Evolutionary conservation across 2,329 filamentous ascomycete species (phyloP).

Genomic region (Fusarium tanahbumbuense): DNA sequence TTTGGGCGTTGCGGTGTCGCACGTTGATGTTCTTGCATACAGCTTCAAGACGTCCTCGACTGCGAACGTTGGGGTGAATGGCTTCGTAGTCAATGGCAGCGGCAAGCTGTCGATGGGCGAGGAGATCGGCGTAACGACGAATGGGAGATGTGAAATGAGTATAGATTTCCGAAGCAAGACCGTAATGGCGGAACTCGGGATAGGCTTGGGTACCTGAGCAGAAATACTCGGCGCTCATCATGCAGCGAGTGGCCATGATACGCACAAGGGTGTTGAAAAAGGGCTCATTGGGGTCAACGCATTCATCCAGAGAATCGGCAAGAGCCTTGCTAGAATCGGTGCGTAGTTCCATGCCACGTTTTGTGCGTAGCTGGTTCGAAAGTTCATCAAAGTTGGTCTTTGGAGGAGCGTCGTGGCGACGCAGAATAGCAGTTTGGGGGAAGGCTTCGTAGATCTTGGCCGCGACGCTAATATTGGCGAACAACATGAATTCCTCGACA

Average conservation of each 20-base stretch:
- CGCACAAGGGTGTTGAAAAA: conserved; percentile 99
- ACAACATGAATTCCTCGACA: conserved; percentile 99
- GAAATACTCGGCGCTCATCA: conserved; percentile 99
- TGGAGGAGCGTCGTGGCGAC: conserved; percentile 90
- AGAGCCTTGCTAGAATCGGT: conserved; percentile 92
- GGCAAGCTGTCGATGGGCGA: conserved; percentile 93
- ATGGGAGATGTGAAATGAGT: conserved; percentile 99
- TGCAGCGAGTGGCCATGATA: conserved; percentile 97
- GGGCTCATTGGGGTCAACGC: conserved; percentile 81
- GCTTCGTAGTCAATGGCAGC: conserved; percentile 94
- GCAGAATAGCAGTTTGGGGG: conserved; percentile 93
- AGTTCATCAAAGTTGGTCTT: conserved; percentile 98
- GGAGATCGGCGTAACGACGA: conserved; percentile 94
- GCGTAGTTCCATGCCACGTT: conserved; percentile 81
- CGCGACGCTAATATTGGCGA: conserved; percentile 96
- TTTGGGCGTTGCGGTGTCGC: conserved; percentile 95
- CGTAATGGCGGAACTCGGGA: conserved; percentile 96
- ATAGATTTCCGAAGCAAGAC: conserved; percentile 95
- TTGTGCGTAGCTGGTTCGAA: conserved; percentile 87
- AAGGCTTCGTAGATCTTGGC: conserved; percentile 90
- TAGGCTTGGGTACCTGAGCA: conserved; percentile 92
- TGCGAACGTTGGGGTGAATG: conserved; percentile 83
- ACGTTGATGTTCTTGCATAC: conserved; percentile 99
- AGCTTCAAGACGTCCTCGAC: conserved; percentile 85
- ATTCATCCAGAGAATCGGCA: conserved; percentile 89